Conservation (phyloP, 768 basidiomycete genomes). For the Crucibulum laeve region DNA sequence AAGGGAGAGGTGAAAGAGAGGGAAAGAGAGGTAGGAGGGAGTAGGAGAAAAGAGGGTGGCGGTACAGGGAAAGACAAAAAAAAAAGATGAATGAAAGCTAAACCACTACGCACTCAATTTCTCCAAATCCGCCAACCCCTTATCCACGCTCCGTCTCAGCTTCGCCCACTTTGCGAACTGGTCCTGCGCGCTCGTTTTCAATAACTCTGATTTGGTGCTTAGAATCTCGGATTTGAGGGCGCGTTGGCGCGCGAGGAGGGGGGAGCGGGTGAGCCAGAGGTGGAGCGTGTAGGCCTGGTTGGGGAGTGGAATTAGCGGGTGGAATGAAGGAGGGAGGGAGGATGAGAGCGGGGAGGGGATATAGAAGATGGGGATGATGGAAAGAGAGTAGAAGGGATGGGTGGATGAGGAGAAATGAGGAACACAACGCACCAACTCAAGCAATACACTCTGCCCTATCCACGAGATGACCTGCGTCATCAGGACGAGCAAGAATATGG, state of each 20-base stretch:
- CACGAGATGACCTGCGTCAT: constrained; percentile 81
- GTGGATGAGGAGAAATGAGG: background rate
- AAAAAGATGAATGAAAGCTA: constrained; percentile 1
- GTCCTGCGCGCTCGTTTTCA: constrained; percentile 91
- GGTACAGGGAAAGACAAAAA: background rate
- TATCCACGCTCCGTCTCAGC: constrained; percentile 85
- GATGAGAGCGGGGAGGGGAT: background rate
- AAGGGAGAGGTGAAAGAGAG: background rate
- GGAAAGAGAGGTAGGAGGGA: background rate
- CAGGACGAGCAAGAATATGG: constrained; percentile 81
- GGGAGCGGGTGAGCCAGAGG: constrained; percentile 57
- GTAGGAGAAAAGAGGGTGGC: background rate
- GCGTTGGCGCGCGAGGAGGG: constrained; percentile 53
- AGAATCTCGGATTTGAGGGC: constrained; percentile 79
- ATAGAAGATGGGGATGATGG: constrained; percentile 1
- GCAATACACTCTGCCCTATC: constrained; percentile 83
- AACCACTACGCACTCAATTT: constrained; percentile 70
- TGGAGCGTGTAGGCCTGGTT: constrained; percentile 70
- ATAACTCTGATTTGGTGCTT: constrained; percentile 75
- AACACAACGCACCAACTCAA: constrained; percentile 62
- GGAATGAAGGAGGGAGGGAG: background rate
- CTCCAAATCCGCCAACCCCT: constrained; percentile 86
- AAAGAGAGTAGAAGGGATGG: background rate
- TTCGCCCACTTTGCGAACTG: constrained; percentile 99
- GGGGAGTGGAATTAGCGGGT: constrained; percentile 4